Conservation (phyloP, 2,329 filamentous ascomycete species). For the Cephalotrichum gorgonifer region DNA sequence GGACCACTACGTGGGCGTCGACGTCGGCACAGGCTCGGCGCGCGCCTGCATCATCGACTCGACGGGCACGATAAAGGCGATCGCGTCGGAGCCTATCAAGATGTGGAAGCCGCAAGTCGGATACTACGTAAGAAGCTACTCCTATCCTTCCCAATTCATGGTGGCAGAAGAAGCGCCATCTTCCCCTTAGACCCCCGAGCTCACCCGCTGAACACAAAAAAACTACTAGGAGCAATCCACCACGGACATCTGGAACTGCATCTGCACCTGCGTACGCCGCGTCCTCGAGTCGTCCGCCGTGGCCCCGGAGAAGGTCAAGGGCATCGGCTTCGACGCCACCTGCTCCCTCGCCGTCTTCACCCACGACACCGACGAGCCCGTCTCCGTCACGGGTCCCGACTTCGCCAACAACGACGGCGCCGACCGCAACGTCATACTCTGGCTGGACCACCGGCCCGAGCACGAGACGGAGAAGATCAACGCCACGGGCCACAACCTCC, state of each 20-base stretch:
- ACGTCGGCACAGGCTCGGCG: slow-evolving; percentile 92
- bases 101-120: slow-evolving; percentile 69
- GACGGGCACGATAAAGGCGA: slow-evolving; percentile 73
- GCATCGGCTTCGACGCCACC: slow-evolving; percentile 97
- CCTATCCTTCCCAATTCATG: neutral
- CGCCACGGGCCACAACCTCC: slow-evolving; percentile 78
- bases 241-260: slow-evolving; percentile 90
- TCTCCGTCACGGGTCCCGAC: slow-evolving; percentile 79
- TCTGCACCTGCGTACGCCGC: slow-evolving; percentile 77
- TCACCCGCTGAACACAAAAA: neutral
- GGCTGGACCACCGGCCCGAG: slow-evolving; percentile 90
- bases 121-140: slow-evolving; percentile 50
- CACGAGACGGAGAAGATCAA: slow-evolving; percentile 92
- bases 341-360: slow-evolving; percentile 91
- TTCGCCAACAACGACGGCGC: slow-evolving; percentile 66
- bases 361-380: slow-evolving; percentile 78
- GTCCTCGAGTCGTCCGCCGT: slow-evolving; percentile 73
- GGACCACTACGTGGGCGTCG: slow-evolving; percentile 70
- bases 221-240: slow-evolving; percentile 82
- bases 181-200: neutral
- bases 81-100: slow-evolving; percentile 67
- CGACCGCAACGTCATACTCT: slow-evolving; percentile 90
- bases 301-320: slow-evolving; percentile 64
- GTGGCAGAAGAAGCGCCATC: neutral
- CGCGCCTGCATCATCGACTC: slow-evolving; percentile 92